Conservation (phyloP, 78 protist genomes). For the Chrysochromulina parva region DNA sequence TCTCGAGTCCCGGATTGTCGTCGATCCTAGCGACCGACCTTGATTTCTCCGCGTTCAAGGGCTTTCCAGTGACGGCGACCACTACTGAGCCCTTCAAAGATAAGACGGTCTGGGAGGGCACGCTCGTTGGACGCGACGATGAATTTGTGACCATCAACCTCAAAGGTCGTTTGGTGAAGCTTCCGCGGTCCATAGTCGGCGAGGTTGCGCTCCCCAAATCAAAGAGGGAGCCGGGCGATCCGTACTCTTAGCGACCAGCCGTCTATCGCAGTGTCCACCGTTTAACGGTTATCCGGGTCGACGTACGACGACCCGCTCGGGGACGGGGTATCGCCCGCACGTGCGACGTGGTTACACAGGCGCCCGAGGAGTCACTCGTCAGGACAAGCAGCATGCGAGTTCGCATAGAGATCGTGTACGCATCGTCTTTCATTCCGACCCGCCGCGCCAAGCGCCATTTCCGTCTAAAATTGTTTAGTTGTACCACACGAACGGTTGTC, state of each 20-base stretch:
- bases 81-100: not conserved
- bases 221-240: not conserved
- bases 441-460: too few relatives aligned
- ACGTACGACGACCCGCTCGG: too few relatives aligned
- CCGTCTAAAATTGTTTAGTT: too few relatives aligned
- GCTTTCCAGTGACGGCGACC: not conserved
- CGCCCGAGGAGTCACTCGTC: too few relatives aligned
- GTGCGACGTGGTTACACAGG: too few relatives aligned
- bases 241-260: not conserved
- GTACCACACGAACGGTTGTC: too few relatives aligned
- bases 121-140: not conserved
- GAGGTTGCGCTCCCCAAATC: not conserved
- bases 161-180: not conserved
- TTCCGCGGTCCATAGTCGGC: not conserved
- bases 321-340: too few relatives aligned
- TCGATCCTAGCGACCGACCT: not conserved
- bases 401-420: too few relatives aligned
- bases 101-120: not conserved
- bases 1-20: not conserved
- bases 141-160: not conserved
- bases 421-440: too few relatives aligned
- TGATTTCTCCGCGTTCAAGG: not conserved
- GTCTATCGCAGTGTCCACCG: too few relatives aligned
- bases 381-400: too few relatives aligned
- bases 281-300: too few relatives aligned